Conservation (phyloP, 495 filamentous ascomycete species). For the Schizothecium vesticola region DNA sequence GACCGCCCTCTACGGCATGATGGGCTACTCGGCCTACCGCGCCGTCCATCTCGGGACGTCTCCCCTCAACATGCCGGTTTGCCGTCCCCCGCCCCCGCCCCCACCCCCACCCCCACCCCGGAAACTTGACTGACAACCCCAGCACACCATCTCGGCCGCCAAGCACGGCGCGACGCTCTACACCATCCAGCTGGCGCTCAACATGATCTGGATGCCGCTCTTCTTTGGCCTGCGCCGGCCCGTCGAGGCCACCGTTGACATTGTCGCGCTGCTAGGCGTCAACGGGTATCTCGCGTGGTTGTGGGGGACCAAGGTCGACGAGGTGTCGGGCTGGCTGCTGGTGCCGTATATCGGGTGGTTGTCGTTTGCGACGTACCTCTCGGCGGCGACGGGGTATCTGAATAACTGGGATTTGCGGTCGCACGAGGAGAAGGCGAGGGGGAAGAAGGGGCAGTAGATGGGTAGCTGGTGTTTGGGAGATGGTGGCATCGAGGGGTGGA, state of each 20-base stretch:
- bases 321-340: slow-evolving; percentile 63
- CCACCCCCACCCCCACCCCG: neutral
- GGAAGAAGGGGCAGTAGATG: slow-evolving; percentile 4
- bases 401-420: slow-evolving; percentile 61
- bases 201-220: slow-evolving; percentile 88
- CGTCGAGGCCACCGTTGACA: slow-evolving; percentile 68
- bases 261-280: slow-evolving; percentile 62
- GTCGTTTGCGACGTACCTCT: slow-evolving; percentile 76
- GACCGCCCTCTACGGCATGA: slow-evolving; percentile 79
- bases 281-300: slow-evolving; percentile 65
- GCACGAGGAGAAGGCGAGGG: slow-evolving; percentile 1
- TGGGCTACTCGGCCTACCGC: slow-evolving; percentile 84
- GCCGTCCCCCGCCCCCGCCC: neutral
- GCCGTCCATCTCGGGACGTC: slow-evolving; percentile 52
- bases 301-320: slow-evolving; percentile 65
- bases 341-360: slow-evolving; percentile 80
- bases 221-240: slow-evolving; percentile 74
- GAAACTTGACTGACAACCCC: neutral
- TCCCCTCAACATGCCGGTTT: slow-evolving; percentile 26
- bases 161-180: slow-evolving; percentile 70
- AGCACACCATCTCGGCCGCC: slow-evolving; percentile 21
- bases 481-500: neutral
- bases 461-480: too few species aligned
- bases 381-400: slow-evolving; percentile 63
- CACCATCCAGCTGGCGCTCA: slow-evolving; percentile 75